Base-by-base conservation (phyloP, 202 grass and related monocot genomes). In the Alloteropsis angusta region DNA sequence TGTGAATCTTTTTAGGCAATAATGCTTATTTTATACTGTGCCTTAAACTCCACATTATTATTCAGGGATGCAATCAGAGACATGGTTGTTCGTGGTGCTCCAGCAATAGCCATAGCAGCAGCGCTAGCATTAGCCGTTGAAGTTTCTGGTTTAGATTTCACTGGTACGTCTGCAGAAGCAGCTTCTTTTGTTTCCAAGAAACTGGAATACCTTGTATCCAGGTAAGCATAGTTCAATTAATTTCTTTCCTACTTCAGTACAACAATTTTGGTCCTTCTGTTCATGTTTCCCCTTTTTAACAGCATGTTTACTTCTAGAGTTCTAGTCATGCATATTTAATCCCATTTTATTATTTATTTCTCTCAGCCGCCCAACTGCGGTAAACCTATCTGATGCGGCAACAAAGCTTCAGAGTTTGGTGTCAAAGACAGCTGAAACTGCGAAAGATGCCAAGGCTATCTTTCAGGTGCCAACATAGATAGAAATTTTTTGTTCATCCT, bases 181-280 rank as follows among this genome's bases (percentile, higher is more conserved):
- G 87, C 92, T 72, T 80, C 86, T 74, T 87, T 89, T 30, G 67
- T 99, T 41, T 76, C 86, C 45, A 85, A 89, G 41, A 99, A 98
- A 82, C 80, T 99, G 80, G 89, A 95, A n/a, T 95, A 93, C 80
- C 92, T 99, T 90, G 90, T 99, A 82, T 93, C 92, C 28, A 99
- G 96, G 90, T 95, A 93, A 72, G 30, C 15, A 85, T 83, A 39
- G n/a, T 59, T 73, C 15, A 82, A 65, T 13, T 63, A 10, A 26
- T 74, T 42, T 7, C 4, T 19, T 57, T 42, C 11, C 5, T 68
- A 16, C 39, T 62, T 74, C 7, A 1, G 3, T 36, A 19, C 0
- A 1, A 47, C 17, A 75, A 60, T n/a, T 70, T 76, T 84, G 15
- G 1, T 72, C 53, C 5, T 26, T 8, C 7, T 65, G 1, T 25